Percentiles rank a stretch among this genome's conserved stretches.
These are phyloP conservation scores for Steccherinum ochraceum DNA, from an alignment of 768 basidiomycete genomes.

Conservation along the genomic window DNA sequence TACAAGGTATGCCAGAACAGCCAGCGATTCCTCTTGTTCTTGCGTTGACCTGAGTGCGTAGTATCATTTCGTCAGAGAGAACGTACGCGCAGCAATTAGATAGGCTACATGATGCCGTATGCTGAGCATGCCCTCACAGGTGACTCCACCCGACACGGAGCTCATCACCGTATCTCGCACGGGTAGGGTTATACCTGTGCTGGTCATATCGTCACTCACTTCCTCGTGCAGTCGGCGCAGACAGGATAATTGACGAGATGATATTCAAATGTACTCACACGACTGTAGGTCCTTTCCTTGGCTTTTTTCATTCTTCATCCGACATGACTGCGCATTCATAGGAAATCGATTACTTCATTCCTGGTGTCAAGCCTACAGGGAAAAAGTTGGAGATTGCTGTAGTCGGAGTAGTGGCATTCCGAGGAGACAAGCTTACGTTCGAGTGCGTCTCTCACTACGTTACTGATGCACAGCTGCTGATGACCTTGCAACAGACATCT, in stretches of 20 bases:
- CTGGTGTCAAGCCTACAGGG: constrained; percentile 26
- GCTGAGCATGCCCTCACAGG: constrained; percentile 15
- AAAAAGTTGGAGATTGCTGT: constrained; percentile 35
- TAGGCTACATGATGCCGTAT: no score
- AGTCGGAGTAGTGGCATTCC: constrained; percentile 38
- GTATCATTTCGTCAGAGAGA: constrained; percentile 32
- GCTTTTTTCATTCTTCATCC: not conserved
- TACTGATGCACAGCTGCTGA: not conserved
- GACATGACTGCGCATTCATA: constrained; percentile 6
- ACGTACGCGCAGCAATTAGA: constrained; percentile 13
- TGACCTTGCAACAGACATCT: constrained; percentile 19
- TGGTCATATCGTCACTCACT: not conserved
- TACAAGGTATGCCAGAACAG: constrained; percentile 28
- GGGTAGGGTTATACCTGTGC: constrained; percentile 20
- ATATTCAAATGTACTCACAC: constrained; percentile 38
- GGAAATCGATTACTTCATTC: constrained; percentile 37
- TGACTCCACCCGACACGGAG: constrained; percentile 34
- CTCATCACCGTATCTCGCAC: constrained; percentile 37
- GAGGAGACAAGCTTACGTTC: constrained; percentile 44
- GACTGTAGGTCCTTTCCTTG: constrained; percentile 24
- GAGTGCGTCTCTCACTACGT: constrained; percentile 28
- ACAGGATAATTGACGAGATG: constrained; percentile 42
- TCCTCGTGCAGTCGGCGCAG: constrained; percentile 33
- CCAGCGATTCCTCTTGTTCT: not conserved
- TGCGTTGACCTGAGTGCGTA: constrained; percentile 7